Base-by-base conservation (phyloP, 2,329 filamentous ascomycete genomes). In the Colletotrichum somersetense region DNA sequence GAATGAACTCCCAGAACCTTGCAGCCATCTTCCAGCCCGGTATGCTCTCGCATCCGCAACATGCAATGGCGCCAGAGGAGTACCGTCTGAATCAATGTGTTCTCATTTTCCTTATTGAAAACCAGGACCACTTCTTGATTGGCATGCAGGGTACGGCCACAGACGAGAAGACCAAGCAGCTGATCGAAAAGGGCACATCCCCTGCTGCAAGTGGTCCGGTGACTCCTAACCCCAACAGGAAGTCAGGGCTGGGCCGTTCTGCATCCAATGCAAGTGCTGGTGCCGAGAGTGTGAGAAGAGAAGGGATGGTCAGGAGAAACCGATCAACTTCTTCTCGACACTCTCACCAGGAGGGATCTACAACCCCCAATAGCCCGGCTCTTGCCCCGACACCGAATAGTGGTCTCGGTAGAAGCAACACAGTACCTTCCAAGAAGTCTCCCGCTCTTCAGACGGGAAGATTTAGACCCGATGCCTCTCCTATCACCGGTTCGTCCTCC, bases 81-180 rank as follows among this genome's bases (percentile, higher is more conserved):
- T 99, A 99, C 80, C 91, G 94, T 42, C 86, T 99, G 7, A 98
- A 97, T 79, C 96, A 99, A 86, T 96, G 96, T 77, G 96, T 99
- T 26, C 88, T 99, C 74, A 97, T 99, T 62, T 99, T 99, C 81
- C 85, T 99, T 76, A 99, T 99, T 75, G 95, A 98, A 79, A 97
- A 99, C 78, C 96, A 99, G 81, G 96, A 99, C 78, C 94, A 97
- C 81, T 99, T 99, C 86, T 85, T 99, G 75, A 97, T 99, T 75
- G 96, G 96, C 67, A 99, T 99, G 96, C 94, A 95, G 79, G 96
- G 96, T 56, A 98, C 95, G n/a, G 95, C 91, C n/a, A 93, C 95
- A n/a, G 95, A 98, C 79, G 94, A 97, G 79, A 91, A 88, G 79
- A 91, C 89, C 1, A 88, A 88, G 76, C 85, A 89, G 76, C 88